A percentile compares a stretch with the other conserved stretches of the same genome.
These are phyloP conservation scores for Salmacisia buchloeana DNA, from an alignment of 1,284 basidiomycete genomes.

Conservation along the genomic window DNA sequence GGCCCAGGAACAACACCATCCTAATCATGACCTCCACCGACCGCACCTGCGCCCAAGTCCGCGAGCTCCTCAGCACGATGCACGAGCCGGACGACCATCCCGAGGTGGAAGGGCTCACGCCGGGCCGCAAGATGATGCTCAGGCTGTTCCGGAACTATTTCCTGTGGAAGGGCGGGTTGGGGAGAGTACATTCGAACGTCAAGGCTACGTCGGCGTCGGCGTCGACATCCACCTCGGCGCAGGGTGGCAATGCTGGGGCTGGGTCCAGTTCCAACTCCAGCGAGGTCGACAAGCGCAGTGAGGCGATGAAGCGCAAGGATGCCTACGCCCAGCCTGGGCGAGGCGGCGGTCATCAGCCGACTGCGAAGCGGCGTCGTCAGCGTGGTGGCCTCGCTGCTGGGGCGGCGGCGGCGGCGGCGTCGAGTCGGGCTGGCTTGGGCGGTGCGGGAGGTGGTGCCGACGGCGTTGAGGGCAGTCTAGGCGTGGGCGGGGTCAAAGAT, in stretches of 20 bases:
- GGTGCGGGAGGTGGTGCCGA: neutral
- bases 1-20: constrained; percentile 32
- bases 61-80: constrained; percentile 36
- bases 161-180: constrained; percentile 70
- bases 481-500: too few species aligned
- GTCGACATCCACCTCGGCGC: neutral
- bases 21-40: constrained; percentile 44
- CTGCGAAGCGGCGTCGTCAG: constrained; percentile 51
- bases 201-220: neutral
- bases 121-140: constrained; percentile 66
- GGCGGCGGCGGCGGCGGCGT: neutral
- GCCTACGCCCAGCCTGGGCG: neutral
- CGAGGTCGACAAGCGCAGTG: constrained; percentile 8
- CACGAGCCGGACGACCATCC: constrained; percentile 16
- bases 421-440: neutral
- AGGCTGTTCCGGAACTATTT: constrained; percentile 67
- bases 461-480: too few species aligned
- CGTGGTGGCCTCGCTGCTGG: constrained; percentile 37
- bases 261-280: constrained; percentile 1
- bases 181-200: constrained; percentile 45
- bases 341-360: constrained; percentile 34
- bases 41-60: constrained; percentile 35
- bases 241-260: neutral
- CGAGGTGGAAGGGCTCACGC: constrained; percentile 10
- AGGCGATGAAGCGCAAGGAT: constrained; percentile 39